Base-by-base conservation (phyloP, 441 rosid genomes). In the Sinapis alba region DNA sequence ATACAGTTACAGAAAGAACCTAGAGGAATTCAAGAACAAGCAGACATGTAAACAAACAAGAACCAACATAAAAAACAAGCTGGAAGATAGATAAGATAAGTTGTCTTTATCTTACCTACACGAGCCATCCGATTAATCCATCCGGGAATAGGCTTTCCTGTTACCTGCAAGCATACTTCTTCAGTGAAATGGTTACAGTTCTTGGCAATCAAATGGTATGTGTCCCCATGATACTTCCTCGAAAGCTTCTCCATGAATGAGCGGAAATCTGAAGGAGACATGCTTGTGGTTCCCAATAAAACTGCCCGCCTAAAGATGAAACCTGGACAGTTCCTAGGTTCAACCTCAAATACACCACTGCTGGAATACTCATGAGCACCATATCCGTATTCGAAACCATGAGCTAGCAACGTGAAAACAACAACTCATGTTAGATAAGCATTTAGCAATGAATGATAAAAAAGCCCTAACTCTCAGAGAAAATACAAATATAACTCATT, bases 181-280 rank as follows among this genome's bases (percentile, higher is more conserved):
- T 90, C 88, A 2, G 98, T 86, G 74, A 96, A 96, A 87, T 93
- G 99, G 83, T 96, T 96, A 86, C 99, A 96, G 75, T 96, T 93
- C 85, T 96, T 96, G 72, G 93, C 90, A 79, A 96, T 90, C 88
- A 96, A 84, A 87, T 89, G 97, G 69, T 96, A 96, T 0, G 91
- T 84, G 73, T 93, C 96, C 45, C 99, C 98, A 41, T 87, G 94
- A 81, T 90, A 96, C 67, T 88, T 87, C 75, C 86, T 76, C 24
- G 98, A 90, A 71, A 96, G 74, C 68, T 79, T 87, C 72, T 92
- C 99, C 91, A 96, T 90, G 82, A 90, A 93, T 7, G 87, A 80
- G 70, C 86, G 92, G 57, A 96, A 88, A 80, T 93, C 98, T 21
- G 91, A 72, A 11, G 62, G 76, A 53, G 96, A 84, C 97, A 93